Evolutionary conservation across 345 rosid species (phyloP).

Genomic region (Abelmoschus esculentus): DNA sequence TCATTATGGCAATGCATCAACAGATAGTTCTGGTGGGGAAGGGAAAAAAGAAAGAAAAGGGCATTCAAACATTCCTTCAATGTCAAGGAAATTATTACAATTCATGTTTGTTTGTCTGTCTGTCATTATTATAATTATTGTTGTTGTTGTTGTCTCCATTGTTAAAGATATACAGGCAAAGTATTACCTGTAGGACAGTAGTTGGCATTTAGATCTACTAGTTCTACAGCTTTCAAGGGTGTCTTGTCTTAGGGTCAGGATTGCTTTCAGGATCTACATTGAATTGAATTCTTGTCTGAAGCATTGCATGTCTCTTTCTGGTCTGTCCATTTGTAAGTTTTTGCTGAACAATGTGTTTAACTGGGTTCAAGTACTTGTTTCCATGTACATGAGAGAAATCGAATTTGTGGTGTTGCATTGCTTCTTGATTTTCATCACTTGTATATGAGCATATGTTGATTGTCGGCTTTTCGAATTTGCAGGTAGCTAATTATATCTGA

Average conservation of each 20-base stretch:
- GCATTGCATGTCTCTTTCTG: too few species aligned
- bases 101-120: neutral
- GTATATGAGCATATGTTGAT: neutral
- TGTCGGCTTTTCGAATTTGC: conserved; percentile 14
- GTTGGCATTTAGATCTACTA: conserved; percentile 24
- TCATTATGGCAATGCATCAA: conserved; percentile 3
- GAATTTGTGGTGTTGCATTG: neutral
- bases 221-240: neutral
- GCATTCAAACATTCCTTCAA: neutral
- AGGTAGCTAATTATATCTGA: conserved; percentile 19
- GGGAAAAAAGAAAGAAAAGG: too few species aligned
- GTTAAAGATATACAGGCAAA: too few species aligned
- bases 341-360: neutral
- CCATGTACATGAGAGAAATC: neutral
- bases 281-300: too few species aligned
- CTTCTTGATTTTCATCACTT: neutral
- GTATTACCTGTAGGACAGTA: neutral
- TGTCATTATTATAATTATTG: neutral
- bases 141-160: too few species aligned
- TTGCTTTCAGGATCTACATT: neutral
- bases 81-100: too few species aligned
- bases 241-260: neutral
- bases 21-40: too few species aligned
- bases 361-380: neutral
- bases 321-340: too few species aligned